These are phyloP conservation scores for Caryopteris hybrid DNA, from an alignment of 305 asterid species.

Conservation along the genomic window DNA sequence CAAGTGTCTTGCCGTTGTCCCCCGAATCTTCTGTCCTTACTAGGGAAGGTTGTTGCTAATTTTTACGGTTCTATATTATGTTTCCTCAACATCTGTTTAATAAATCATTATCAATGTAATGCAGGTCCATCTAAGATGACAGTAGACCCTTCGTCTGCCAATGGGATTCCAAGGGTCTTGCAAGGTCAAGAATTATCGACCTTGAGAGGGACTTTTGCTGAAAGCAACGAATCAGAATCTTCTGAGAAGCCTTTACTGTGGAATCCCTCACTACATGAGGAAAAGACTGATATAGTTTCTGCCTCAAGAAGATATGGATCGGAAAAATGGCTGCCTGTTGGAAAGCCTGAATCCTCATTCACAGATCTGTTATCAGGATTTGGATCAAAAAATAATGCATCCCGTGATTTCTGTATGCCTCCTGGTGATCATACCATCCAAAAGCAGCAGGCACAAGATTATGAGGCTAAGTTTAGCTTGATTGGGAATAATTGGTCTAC, in stretches of 20 bases:
- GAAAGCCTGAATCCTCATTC: conserved; percentile 65
- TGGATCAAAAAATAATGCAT: conserved; percentile 44
- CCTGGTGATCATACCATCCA: conserved; percentile 40
- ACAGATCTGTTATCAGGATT: conserved; percentile 72
- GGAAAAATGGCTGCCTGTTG: conserved; percentile 57
- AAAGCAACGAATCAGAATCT: conserved; percentile 54
- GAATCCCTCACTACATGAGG: conserved; percentile 53
- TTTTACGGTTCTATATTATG: no score
- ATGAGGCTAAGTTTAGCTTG: conserved; percentile 45
- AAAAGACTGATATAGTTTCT: conserved; percentile 42
- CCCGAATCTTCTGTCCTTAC: conserved; percentile 78
- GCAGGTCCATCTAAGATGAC: conserved; percentile 55
- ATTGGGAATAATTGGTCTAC: conserved; percentile 52
- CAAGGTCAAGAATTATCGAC: conserved; percentile 86
- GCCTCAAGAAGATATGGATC: conserved; percentile 53
- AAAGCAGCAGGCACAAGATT: conserved; percentile 41
- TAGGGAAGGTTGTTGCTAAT: conserved; percentile 60
- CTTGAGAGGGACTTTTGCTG: conserved; percentile 59
- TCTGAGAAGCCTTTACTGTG: conserved; percentile 53
- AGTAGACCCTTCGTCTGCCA: conserved; percentile 64
- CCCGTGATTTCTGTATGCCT: conserved; percentile 37
- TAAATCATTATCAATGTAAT: conserved; percentile 8
- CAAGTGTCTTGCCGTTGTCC: conserved; percentile 60
- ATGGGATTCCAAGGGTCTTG: conserved; percentile 72
- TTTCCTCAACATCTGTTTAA: conserved; percentile 7